Evolutionary conservation across 768 basidiomycete genomes (phyloP), one percentile per base, ranked within the genome.

Genomic region (Gautieria morchelliformis): DNA sequence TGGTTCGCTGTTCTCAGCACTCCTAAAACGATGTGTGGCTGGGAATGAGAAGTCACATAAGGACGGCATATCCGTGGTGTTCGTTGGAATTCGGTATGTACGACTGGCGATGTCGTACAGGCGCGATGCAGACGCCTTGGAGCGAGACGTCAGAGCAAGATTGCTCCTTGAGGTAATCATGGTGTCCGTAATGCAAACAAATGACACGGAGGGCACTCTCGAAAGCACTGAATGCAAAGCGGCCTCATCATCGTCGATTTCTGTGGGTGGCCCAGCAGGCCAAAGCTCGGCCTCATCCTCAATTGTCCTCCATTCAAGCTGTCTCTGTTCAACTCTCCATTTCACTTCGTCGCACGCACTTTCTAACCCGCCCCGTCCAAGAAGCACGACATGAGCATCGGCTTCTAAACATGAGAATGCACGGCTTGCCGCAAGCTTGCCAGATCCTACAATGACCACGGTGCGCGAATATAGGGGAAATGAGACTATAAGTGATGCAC

Each of bases 31-130:
- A 62, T 97, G 90, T 0, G 87, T 81, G 1, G 93, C 81, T 0
- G 87, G 78, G 71, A 95, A 93, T 0, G 88, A 84, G 66, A 90
- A 97, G 67, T 96, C 93, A 68, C 90, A 94, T 41, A 94, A 75
- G 14, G 81, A 75, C 1, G 90, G 88, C 65, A 87, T 81, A 68
- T 97, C 95, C 1, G 93, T 82, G n/a, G 87, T 79, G 65, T 94
- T 97, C 62, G 93, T 75, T 1, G 83, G 86, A 57, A 95, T 83
- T 54, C 81, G 78, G 27, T 78, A 77, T 1, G 71, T 59, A 35
- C 68, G 73, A 63, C 87, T 88, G 27, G 56, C 56, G 2, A 82
- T 65, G 15, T 67, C 63, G 54, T 82, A 78, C 39, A 96, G 75
- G 6, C 72, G 69, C 45, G 72, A 70, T 1, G 89, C 87, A 2